These are phyloP conservation scores for Raphanus hybrid DNA, from an alignment of 441 rosid genomes.

Conservation along the genomic window DNA sequence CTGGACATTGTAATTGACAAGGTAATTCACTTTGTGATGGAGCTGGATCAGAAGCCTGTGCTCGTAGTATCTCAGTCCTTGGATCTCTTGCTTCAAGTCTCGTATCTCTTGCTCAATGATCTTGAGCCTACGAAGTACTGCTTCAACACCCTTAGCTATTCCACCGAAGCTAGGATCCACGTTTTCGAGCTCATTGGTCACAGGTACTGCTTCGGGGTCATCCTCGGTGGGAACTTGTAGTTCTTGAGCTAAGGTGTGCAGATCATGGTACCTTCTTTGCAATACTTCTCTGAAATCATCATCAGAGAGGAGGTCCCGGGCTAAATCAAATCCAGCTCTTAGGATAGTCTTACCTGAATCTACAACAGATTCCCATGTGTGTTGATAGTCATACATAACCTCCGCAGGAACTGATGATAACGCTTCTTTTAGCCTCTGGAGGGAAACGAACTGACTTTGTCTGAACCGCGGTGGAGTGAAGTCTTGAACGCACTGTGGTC, in stretches of 20 bases:
- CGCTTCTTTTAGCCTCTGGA: conserved; percentile 80
- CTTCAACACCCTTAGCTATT: conserved; percentile 89
- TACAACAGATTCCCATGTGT: conserved; percentile 76
- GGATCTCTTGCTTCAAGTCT: conserved; percentile 95
- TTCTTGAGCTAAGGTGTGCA: conserved; percentile 83
- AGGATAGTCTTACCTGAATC: conserved; percentile 71
- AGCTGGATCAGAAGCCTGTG: conserved; percentile 87
- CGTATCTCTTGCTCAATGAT: conserved; percentile 95
- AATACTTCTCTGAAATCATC: conserved; percentile 92
- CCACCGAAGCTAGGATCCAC: conserved; percentile 87
- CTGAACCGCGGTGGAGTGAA: conserved; percentile 82
- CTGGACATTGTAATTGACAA: conserved; percentile 83
- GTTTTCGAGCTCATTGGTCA: conserved; percentile 55
- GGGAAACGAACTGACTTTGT: conserved; percentile 64
- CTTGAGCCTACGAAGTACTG: conserved; percentile 84
- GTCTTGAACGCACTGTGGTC: conserved; percentile 83
- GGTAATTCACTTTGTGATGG: conserved; percentile 87
- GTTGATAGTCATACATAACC: conserved; percentile 91
- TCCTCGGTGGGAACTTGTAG: conserved; percentile 75
- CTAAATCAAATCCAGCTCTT: conserved; percentile 76
- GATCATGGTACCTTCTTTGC: conserved; percentile 83
- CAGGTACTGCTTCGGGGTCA: conserved; percentile 52
- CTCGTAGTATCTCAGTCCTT: conserved; percentile 89
- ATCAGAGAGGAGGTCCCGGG: conserved; percentile 87
- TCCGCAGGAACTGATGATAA: conserved; percentile 90